These are phyloP conservation scores for Capronia americana DNA, from an alignment of 2,329 filamentous ascomycete genomes.

Conservation along the genomic window DNA sequence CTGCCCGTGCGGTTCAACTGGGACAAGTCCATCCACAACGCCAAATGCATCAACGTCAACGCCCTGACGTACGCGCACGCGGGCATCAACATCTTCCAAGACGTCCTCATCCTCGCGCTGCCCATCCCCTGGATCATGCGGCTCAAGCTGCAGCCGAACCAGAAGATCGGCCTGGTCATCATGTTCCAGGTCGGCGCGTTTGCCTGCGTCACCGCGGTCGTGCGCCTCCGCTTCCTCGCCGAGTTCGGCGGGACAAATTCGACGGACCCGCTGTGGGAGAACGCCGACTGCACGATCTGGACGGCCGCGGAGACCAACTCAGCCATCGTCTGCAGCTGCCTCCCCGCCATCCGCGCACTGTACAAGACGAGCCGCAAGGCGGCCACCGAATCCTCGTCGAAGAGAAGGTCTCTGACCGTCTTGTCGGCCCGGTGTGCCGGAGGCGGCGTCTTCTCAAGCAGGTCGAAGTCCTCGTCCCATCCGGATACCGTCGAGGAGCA, in stretches of 20 bases:
- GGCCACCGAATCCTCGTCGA: neutral
- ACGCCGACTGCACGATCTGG: neutral
- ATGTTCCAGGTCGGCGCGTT: slow-evolving; percentile 61
- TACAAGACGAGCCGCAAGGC: neutral
- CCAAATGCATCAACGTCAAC: slow-evolving; percentile 59
- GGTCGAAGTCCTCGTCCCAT: neutral
- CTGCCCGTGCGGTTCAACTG: slow-evolving; percentile 53
- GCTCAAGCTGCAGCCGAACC: slow-evolving; percentile 55
- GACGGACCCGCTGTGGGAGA: slow-evolving; percentile 2
- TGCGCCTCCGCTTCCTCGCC: neutral
- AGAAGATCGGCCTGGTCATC: slow-evolving; percentile 57
- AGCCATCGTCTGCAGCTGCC: slow-evolving; percentile 1
- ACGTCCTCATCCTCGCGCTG: slow-evolving; percentile 60
- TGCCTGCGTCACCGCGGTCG: neutral
- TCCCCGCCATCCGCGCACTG: slow-evolving; percentile 3
- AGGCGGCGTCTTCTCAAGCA: neutral
- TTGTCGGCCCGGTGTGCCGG: neutral
- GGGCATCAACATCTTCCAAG: slow-evolving; percentile 59
- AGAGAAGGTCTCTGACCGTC: neutral
- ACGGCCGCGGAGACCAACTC: neutral
- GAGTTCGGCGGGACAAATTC: neutral
- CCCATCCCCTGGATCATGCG: slow-evolving; percentile 57
- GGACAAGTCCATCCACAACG: slow-evolving; percentile 54
- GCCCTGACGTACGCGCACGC: slow-evolving; percentile 60
- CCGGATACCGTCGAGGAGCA: neutral